Evolutionary conservation across 768 basidiomycete genomes (phyloP), one percentile per base, ranked within the genome.

Genomic region (Kondoa malvinella): DNA sequence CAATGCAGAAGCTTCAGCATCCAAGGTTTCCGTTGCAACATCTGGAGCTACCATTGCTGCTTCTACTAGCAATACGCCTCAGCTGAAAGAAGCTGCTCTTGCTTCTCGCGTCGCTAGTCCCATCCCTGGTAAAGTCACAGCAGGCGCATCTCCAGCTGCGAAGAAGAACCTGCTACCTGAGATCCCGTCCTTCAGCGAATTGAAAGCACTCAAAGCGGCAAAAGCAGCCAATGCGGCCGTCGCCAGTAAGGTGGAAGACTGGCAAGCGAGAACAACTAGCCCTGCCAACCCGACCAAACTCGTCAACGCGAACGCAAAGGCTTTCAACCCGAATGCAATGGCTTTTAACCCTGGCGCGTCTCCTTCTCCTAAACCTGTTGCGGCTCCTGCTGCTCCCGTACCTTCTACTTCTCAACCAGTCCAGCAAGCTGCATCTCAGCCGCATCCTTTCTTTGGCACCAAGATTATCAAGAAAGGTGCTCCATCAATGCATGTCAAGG

Each of bases 391-490:
- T 82, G 56, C 80, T 82, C 57, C 58, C 57, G 66, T 4, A 34
- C 21, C 27, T 34, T 60, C 25, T 12, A n/a, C 21, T 57, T 66
- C 71, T 63, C 67, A n/a, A n/a, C n/a, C n/a, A n/a, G n/a, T n/a
- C n/a, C 59, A 68, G 58, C 70, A 67, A 34, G 34, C 69, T 14
- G 62, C 40, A 50, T 81, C 80, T 72, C 78, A n/a, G 79, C 81
- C 62, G 68, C 82, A 95, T 75, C 86, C 89, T 21, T 97, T 96
- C 86, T 97, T 95, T 74, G 88, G 91, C 32, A 80, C 83, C 32
- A 86, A 87, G 34, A 76, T 80, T 25, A 74, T 77, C 27, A 83
- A 90, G 81, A 88, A 87, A 78, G 82, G 81, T 66, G 74, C 82
- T 1, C 81, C 69, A n/a, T 69, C 83, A 27, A 86, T 92, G 34